These are phyloP conservation scores for Mrakia hoshinonis DNA, from an alignment of 768 basidiomycete species.

Conservation along the genomic window DNA sequence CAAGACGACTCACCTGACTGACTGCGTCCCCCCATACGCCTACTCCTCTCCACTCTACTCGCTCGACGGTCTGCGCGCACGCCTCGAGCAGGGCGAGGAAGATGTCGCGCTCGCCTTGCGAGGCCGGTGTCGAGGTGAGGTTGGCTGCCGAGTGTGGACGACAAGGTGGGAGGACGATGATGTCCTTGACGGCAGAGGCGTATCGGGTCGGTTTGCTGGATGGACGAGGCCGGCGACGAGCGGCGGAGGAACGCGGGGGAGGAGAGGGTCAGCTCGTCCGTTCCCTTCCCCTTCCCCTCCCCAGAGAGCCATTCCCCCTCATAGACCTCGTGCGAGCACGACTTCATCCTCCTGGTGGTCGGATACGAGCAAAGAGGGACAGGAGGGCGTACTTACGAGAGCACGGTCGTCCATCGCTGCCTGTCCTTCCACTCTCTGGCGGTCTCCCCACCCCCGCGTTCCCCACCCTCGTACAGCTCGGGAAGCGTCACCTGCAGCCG, in stretches of 20 bases:
- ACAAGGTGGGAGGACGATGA: conserved; percentile 11
- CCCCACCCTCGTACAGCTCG: background rate
- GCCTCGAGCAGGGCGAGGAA: conserved; percentile 12
- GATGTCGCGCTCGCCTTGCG: conserved; percentile 22
- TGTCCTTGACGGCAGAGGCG: background rate
- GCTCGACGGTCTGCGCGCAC: background rate
- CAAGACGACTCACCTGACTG: conserved; percentile 13
- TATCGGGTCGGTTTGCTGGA: conserved; percentile 18
- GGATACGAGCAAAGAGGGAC: no score
- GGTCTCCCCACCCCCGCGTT: background rate
- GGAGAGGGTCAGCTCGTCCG: background rate
- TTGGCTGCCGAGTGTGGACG: background rate
- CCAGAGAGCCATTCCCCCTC: background rate
- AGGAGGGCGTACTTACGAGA: conserved; percentile 1
- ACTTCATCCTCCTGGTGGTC: no score
- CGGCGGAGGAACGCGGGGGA: background rate
- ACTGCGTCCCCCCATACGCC: conserved; percentile 28
- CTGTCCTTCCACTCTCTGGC: conserved; percentile 1
- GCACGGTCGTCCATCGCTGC: background rate
- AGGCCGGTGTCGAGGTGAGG: background rate
- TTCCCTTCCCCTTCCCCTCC: background rate
- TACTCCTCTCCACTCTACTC: conserved; percentile 20
- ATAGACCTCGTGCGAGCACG: no score
- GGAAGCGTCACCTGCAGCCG: conserved; percentile 4
- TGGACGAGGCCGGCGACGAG: no score